Percentiles rank a stretch among this genome's conserved stretches.
Conservation (phyloP, 176 grass and related monocot species). For the Oryza nivara region DNA sequence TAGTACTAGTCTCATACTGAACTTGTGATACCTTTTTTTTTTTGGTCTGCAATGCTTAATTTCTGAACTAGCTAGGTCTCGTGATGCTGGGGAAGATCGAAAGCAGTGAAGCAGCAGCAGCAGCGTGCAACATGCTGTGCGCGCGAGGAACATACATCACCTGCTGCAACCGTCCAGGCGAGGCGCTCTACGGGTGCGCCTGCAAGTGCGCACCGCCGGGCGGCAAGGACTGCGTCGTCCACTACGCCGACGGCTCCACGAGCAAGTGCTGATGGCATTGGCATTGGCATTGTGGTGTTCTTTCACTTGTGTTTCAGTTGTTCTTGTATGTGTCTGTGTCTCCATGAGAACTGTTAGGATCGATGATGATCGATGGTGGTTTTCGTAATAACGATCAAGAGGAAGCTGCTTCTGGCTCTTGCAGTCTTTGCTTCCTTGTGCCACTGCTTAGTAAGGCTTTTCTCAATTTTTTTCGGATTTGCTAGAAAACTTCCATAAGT, state of each 20-base stretch:
- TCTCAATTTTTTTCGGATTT: too few relatives aligned
- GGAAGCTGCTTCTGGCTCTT: too few relatives aligned
- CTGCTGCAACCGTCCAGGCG: neutral
- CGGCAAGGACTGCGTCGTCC: slow-evolving; percentile 33
- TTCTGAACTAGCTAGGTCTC: neutral
- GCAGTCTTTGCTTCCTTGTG: too few relatives aligned
- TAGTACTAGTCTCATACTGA: neutral
- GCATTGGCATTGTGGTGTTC: too few relatives aligned
- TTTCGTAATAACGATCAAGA: too few relatives aligned
- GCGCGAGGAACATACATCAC: neutral
- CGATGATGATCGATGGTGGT: too few relatives aligned
- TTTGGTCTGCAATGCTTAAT: too few relatives aligned
- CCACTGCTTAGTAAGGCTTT: too few relatives aligned
- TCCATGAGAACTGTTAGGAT: too few relatives aligned
- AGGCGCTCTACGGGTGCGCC: slow-evolving; percentile 33
- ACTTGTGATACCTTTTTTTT: neutral
- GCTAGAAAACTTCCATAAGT: too few relatives aligned
- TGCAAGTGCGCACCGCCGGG: slow-evolving; percentile 27
- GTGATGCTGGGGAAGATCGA: neutral
- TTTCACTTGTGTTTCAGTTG: too few relatives aligned
- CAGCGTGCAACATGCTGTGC: slow-evolving; percentile 22
- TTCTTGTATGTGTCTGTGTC: too few relatives aligned
- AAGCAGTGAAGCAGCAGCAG: slow-evolving; percentile 24
- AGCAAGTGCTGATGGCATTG: neutral
- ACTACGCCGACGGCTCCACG: neutral